Evolutionary conservation across 2,329 filamentous ascomycete species (phyloP), one percentile per base, ranked within the genome.

Genomic region (Torrubiellomyces zombiae): DNA sequence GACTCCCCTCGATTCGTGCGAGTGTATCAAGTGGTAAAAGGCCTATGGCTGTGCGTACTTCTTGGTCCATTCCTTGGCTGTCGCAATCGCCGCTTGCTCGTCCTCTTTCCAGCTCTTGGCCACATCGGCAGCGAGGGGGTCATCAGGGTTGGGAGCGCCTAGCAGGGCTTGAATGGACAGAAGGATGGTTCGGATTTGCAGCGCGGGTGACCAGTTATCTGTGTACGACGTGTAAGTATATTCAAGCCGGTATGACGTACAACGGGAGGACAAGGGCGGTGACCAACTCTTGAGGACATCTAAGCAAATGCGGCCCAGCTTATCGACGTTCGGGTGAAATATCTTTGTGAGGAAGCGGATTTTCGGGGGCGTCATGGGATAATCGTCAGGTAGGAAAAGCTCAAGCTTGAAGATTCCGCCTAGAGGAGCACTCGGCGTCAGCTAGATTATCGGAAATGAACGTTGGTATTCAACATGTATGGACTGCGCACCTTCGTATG

Each of bases 311-410:
- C 89, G 78, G 32, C 89, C 89, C 3, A 98, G 71, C 55, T 91
- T 91, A 51, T 98, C 89, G 40, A 98, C 94, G 51, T 98, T 98
- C 26, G 89, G 89, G 51, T 98, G 91, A 56, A 95, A 98, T 52
- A 98, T 95, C 58, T 93, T 94, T 41, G 91, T 98, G 25, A 98
- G 64, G 56, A 98, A 98, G 28, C 89, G 80, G 46, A 98, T 94
- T 63, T 94, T 94, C 22, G 89, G 89, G 27, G 89, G 86, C 17
- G 83, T 93, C 89, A 98, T 98, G 20, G 89, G 89, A 51, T 98
- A 98, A 58, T 98, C 89, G 45, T 98, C 89, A 21, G 91, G 91
- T 14, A 98, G 67, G 53, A 98, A 98, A 12, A 98, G 72, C 54
- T 98, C 89, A 33, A 95, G 76, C 55, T 91, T 86, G 64, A 98